Conservation (phyloP, 441 rosid species). For the Euphorbia celastroides region DNA sequence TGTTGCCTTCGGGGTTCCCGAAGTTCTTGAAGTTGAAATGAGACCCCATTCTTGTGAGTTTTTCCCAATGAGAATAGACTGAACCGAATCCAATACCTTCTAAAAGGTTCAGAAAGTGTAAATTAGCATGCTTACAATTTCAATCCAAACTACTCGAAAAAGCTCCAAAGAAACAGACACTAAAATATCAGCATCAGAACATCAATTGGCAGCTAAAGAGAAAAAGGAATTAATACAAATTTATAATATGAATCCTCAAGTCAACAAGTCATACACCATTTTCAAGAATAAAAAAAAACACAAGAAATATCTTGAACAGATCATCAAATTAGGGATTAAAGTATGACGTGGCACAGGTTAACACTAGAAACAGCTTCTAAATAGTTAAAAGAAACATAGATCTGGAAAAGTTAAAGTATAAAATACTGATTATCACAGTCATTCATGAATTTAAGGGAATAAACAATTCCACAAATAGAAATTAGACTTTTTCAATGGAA, state of each 20-base stretch:
- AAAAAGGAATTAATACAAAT: background rate
- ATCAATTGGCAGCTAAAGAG: background rate
- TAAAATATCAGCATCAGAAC: background rate
- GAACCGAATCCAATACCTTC: background rate
- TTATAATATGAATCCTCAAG: background rate
- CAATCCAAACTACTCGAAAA: no score
- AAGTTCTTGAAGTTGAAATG: constrained; percentile 59
- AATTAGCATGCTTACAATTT: constrained; percentile 2
- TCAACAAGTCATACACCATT: background rate
- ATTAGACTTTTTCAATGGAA: background rate
- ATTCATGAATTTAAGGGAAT: constrained; percentile 1
- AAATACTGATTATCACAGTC: background rate
- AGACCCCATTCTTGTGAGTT: constrained; percentile 23
- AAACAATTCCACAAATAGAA: background rate
- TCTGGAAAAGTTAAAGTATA: background rate
- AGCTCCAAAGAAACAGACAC: background rate
- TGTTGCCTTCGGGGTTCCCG: constrained; percentile 27
- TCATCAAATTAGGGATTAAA: background rate
- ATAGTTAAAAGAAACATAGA: background rate
- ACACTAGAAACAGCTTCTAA: constrained; percentile 6
- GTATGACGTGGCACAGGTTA: constrained; percentile 11
- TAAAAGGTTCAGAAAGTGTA: background rate
- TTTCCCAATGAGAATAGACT: background rate
- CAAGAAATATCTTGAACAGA: background rate
- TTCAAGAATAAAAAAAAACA: background rate